These are phyloP conservation scores for Aspergillus oerlinghausenensis DNA, from an alignment of 2,329 filamentous ascomycete genomes.

Conservation along the genomic window DNA sequence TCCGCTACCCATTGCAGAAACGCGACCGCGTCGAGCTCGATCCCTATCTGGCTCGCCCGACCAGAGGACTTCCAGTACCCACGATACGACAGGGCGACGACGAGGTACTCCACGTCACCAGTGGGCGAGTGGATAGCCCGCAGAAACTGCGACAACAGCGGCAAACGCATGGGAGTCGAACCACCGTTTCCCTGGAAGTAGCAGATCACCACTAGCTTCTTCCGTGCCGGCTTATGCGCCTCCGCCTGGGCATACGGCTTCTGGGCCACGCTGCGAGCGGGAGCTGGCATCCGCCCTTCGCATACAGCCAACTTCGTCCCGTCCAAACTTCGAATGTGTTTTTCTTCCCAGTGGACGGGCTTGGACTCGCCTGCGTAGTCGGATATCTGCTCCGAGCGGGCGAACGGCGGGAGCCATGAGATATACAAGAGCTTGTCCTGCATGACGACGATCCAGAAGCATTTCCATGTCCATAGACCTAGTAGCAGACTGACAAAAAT, in stretches of 20 bases:
- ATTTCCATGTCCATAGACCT: slow-evolving; percentile 60
- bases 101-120: slow-evolving; percentile 24
- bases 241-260: slow-evolving; percentile 26
- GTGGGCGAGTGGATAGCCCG: slow-evolving; percentile 17
- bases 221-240: not conserved
- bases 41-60: slow-evolving; percentile 64
- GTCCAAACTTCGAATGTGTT: slow-evolving; percentile 34
- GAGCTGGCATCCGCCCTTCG: slow-evolving; percentile 59
- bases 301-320: slow-evolving; percentile 55
- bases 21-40: slow-evolving; percentile 64
- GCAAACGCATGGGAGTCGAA: slow-evolving; percentile 28
- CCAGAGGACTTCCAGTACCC: slow-evolving; percentile 77
- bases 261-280: slow-evolving; percentile 13
- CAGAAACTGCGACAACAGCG: slow-evolving; percentile 46
- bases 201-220: slow-evolving; percentile 20
- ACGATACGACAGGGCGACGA: slow-evolving; percentile 56
- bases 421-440: slow-evolving; percentile 83
- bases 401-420: slow-evolving; percentile 67
- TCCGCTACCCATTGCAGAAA: slow-evolving; percentile 58
- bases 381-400: slow-evolving; percentile 61
- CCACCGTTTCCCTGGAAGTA: slow-evolving; percentile 34
- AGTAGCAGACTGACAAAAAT: slow-evolving; percentile 64
- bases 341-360: slow-evolving; percentile 64
- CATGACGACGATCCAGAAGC: slow-evolving; percentile 69
- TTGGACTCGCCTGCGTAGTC: slow-evolving; percentile 59